Conservation (phyloP, 805 yeast genomes). For the Teunomyces aglyptinius region DNA sequence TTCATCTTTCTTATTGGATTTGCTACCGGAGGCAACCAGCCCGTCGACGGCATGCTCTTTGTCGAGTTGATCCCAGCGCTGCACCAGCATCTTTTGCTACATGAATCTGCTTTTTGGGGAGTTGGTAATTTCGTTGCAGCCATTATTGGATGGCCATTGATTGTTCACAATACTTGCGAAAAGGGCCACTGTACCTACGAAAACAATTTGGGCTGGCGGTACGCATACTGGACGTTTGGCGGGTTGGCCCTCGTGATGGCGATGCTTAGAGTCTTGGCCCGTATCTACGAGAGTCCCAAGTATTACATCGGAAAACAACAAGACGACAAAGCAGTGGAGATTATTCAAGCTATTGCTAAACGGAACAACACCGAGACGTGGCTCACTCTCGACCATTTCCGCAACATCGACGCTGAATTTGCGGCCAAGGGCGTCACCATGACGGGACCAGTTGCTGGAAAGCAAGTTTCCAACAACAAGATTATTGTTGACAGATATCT, state of each 20-base stretch:
- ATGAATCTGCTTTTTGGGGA: slow-evolving; percentile 4
- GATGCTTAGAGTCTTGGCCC: neutral
- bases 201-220: slow-evolving; percentile 5
- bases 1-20: slow-evolving; percentile 1
- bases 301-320: slow-evolving; percentile 1
- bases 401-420: neutral
- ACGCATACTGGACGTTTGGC: slow-evolving; percentile 4
- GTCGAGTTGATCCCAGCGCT: slow-evolving; percentile 4
- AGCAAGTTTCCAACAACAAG: neutral
- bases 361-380: neutral
- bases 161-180: slow-evolving; percentile 2
- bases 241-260: slow-evolving; percentile 1
- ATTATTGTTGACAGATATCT: neutral
- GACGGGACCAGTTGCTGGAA: neutral
- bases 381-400: slow-evolving; percentile 1
- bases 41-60: slow-evolving; percentile 4
- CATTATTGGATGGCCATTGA: slow-evolving; percentile 5
- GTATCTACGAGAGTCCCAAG: slow-evolving; percentile 4
- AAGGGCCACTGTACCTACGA: slow-evolving; percentile 2
- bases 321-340: neutral
- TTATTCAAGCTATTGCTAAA: slow-evolving; percentile 2
- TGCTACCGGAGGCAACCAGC: slow-evolving; percentile 5
- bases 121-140: slow-evolving; percentile 3
- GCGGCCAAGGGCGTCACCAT: slow-evolving; percentile 2
- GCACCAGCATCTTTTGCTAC: slow-evolving; percentile 3